Evolutionary conservation across 1,284 basidiomycete genomes (phyloP), one percentile per base, ranked within the genome.

Genomic region (Tilletia indica): DNA sequence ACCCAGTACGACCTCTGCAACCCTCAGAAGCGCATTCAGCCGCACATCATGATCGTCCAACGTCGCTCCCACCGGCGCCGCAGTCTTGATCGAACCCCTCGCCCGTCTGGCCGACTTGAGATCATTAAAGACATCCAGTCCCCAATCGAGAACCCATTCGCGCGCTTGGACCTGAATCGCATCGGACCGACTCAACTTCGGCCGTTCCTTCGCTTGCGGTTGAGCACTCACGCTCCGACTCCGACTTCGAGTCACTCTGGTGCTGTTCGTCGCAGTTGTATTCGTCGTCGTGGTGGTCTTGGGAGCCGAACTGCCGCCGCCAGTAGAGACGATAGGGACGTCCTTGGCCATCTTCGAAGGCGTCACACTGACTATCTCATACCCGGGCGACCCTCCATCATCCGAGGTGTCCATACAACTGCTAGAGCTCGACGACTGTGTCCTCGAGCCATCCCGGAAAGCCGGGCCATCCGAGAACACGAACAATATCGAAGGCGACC

Each of bases 11-110:
- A 64, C 61, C 61, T 64, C 61, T 14, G 61, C 61, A 11, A 64
- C 61, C 19, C 61, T 25, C 61, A 64, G 19, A 14, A 64, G 61
- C 61, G 61, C 61, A 64, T 64, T 38, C 61, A 64, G 61, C 38
- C 61, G 61, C 14, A 42, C 36, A 11, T 64, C 19, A 16, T 64
- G 61, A 8, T 38, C 36, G 3, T 64, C 61, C 16, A 64, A 3
- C 34, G 61, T 64, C 12, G 61, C 36, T 11, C n/a, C 61, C 4
- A 21, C 34, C 6, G 61, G 34, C 61, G 61, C 61, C 34, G 9
- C 12, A 4, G 36, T 38, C 34, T 39, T 16, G 34, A 38, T n/a
- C 61, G 34, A 19, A 5, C 36, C 34, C 34, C 19, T 4, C 2
- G 38, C 36, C 5, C 34, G 21, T 6, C 61, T 34, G 34, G 36